Percentiles rank a stretch among this genome's conserved stretches.
phyloP scores from a whole-genome alignment of 2,329 filamentous ascomycete species.

The Diplodia sapinea region DNA sequence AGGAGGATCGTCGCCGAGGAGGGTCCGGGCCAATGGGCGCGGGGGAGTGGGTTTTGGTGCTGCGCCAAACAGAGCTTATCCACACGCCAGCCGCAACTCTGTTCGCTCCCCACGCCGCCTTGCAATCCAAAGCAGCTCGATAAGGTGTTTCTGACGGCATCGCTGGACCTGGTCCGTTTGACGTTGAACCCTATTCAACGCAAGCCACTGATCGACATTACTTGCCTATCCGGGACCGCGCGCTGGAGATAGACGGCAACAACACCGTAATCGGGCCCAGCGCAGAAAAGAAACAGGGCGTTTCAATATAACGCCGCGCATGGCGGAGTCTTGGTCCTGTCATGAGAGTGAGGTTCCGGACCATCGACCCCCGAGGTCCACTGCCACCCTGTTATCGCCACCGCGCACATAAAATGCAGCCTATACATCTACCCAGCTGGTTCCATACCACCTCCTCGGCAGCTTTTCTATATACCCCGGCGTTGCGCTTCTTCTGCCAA shows the following conservation, averaged over 20 bases:
- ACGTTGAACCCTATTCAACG: not conserved
- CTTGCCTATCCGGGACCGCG: not conserved
- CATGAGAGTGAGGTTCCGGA: slow-evolving; percentile 2
- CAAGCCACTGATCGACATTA: slow-evolving; percentile 14
- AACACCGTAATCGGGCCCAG: not conserved
- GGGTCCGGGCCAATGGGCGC: slow-evolving; percentile 9
- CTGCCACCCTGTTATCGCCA: not conserved
- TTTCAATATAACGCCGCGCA: slow-evolving; percentile 15
- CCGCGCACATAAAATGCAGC: slow-evolving; percentile 17
- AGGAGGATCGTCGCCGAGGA: not conserved
- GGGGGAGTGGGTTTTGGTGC: slow-evolving; percentile 1
- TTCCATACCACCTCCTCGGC: slow-evolving; percentile 5
- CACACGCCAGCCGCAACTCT: not conserved
- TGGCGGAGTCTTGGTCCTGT: slow-evolving; percentile 3
- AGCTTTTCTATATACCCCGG: not conserved
- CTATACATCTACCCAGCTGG: not conserved
- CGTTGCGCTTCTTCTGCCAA: not conserved
- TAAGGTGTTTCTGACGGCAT: slow-evolving; percentile 1
- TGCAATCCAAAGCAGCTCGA: not conserved
- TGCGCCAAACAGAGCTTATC: slow-evolving; percentile 29
- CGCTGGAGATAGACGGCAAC: not conserved
- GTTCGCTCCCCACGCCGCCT: slow-evolving; percentile 6
- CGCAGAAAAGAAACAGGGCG: slow-evolving; percentile 9
- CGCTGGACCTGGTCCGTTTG: not conserved
- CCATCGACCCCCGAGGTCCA: not conserved